These are phyloP conservation scores for Kokia cookei DNA, from an alignment of 441 rosid species.

Conservation along the genomic window DNA sequence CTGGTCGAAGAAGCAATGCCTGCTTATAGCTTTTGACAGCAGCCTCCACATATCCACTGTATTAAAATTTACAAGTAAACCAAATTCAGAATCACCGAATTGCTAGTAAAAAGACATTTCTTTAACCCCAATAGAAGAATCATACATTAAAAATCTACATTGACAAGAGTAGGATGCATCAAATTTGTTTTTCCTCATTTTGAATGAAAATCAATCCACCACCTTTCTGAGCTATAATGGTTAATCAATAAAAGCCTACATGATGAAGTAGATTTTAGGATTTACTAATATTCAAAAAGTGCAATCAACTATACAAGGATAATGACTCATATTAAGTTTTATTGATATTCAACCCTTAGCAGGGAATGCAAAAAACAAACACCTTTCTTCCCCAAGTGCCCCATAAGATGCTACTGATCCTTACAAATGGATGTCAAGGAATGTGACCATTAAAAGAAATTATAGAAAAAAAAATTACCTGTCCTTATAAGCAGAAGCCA, in stretches of 20 bases:
- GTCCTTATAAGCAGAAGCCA: conserved; percentile 98
- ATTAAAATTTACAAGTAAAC: conserved; percentile 12
- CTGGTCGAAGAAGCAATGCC: conserved; percentile 78
- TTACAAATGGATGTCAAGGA: neutral
- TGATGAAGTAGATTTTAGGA: neutral
- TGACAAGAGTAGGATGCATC: neutral
- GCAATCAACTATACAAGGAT: neutral
- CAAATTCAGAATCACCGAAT: neutral
- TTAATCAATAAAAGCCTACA: neutral
- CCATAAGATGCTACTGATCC: neutral
- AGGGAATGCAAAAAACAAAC: neutral
- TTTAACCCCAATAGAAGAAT: neutral
- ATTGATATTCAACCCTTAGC: neutral
- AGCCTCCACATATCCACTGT: conserved; percentile 90
- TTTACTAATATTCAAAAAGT: neutral
- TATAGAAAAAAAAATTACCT: conserved; percentile 39
- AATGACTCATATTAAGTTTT: neutral
- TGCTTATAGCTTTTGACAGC: conserved; percentile 93
- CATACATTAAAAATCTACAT: neutral
- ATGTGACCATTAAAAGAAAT: neutral
- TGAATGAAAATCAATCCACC: neutral
- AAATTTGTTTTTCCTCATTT: neutral
- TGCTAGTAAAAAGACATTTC: neutral
- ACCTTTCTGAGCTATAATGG: neutral
- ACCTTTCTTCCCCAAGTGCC: too few species aligned